Evolutionary conservation across 805 yeast species (phyloP).

Genomic region (Candida ponderosae): DNA sequence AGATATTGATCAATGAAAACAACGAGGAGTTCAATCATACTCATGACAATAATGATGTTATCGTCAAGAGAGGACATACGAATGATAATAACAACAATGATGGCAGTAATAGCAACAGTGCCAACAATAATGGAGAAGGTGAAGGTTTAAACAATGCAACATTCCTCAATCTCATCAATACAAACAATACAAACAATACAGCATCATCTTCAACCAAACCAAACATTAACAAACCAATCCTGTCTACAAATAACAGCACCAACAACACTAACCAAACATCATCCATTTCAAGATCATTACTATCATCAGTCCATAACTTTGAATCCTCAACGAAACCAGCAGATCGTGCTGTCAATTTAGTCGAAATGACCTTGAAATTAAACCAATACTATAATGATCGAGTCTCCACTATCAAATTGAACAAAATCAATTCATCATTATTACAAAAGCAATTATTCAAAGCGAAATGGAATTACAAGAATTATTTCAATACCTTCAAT

Average conservation of each 20-base stretch:
- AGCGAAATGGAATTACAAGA: constrained; percentile 37
- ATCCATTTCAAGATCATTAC: not conserved
- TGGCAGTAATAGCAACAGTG: not conserved
- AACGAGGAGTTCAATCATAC: not conserved
- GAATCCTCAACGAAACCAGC: not conserved
- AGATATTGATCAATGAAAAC: not conserved
- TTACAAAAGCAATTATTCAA: constrained; percentile 13
- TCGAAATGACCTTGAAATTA: constrained; percentile 11
- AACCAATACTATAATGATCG: constrained; percentile 11
- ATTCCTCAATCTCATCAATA: no score
- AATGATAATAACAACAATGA: not conserved
- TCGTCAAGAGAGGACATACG: not conserved
- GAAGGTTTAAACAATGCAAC: no score
- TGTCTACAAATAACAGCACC: no score
- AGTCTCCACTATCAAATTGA: constrained; percentile 2
- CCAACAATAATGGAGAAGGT: not conserved
- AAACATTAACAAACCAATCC: no score
- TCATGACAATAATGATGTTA: not conserved
- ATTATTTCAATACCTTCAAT: constrained; percentile 23
- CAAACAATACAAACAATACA: no score
- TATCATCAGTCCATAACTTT: not conserved
- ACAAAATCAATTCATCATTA: constrained; percentile 4
- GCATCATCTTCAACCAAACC: no score
- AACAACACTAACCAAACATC: not conserved
- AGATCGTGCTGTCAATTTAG: constrained; percentile 4